Conservation (phyloP, 768 basidiomycete genomes). For the Termitomyces heimii region DNA sequence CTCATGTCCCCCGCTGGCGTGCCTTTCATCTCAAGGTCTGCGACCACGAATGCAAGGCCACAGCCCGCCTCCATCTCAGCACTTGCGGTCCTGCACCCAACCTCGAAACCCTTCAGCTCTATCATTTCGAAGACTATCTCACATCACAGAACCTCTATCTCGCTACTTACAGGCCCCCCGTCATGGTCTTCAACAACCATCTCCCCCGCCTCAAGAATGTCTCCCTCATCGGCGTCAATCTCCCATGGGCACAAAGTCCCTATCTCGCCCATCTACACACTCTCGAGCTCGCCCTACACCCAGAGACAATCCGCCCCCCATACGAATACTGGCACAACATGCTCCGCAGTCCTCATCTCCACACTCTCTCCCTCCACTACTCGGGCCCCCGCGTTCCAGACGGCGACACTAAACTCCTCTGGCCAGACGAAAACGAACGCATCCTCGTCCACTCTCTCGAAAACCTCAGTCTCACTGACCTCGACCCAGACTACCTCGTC, state of each 20-base stretch:
- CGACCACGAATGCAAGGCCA: constrained; percentile 51
- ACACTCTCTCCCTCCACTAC: constrained; percentile 47
- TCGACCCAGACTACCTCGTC: constrained; percentile 50
- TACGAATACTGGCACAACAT: constrained; percentile 50
- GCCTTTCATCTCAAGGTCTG: constrained; percentile 57
- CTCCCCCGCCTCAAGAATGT: constrained; percentile 49
- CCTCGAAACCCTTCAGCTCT: constrained; percentile 56
- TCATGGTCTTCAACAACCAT: constrained; percentile 47
- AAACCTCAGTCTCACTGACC: constrained; percentile 46
- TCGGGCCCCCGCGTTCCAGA: constrained; percentile 43
- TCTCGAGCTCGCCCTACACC: constrained; percentile 56
- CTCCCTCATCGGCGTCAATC: constrained; percentile 60
- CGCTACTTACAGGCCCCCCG: constrained; percentile 54
- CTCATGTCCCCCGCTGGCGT: constrained; percentile 47
- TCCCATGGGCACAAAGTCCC: constrained; percentile 48
- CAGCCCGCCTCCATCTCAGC: constrained; percentile 43
- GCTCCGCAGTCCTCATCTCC: constrained; percentile 45
- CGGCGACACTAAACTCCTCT: constrained; percentile 28
- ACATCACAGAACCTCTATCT: constrained; percentile 44
- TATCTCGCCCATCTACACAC: constrained; percentile 43
- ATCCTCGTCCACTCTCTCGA: constrained; percentile 32
- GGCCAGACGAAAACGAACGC: constrained; percentile 26
- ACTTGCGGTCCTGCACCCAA: constrained; percentile 47
- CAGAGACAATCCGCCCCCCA: constrained; percentile 50
- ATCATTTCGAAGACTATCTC: constrained; percentile 57